A percentile compares a stretch with the other conserved stretches of the same genome.
Evolutionary conservation across 1,139 yeast species (phyloP).

Genomic region (Nematodospora anomalae): DNA sequence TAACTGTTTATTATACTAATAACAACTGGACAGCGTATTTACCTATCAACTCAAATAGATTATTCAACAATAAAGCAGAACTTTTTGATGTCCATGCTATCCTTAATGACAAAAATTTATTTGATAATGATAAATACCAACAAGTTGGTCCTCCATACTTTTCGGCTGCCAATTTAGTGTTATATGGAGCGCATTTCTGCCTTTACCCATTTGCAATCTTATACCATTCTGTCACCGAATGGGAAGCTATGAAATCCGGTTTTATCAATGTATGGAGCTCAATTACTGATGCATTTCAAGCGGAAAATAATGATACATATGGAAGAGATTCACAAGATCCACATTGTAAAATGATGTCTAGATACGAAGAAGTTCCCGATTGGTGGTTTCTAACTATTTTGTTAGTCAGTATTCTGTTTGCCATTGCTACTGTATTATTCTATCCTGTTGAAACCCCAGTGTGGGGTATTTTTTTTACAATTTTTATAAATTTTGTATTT

Average conservation of each 20-base stretch:
- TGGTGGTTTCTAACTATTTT: slow-evolving; percentile 40
- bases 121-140: slow-evolving; percentile 32
- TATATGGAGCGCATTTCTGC: slow-evolving; percentile 44
- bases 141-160: slow-evolving; percentile 46
- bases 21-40: slow-evolving; percentile 42
- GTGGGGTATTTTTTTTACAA: slow-evolving; percentile 37
- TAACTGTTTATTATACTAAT: slow-evolving; percentile 36
- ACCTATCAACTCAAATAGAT: slow-evolving; percentile 40
- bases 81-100: slow-evolving; percentile 36
- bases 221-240: slow-evolving; percentile 35
- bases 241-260: slow-evolving; percentile 45
- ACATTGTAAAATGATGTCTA: slow-evolving; percentile 42
- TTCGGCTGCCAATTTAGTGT: slow-evolving; percentile 42
- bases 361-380: slow-evolving; percentile 42
- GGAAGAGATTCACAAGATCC: slow-evolving; percentile 33
- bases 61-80: slow-evolving; percentile 36
- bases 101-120: slow-evolving; percentile 29
- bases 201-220: slow-evolving; percentile 44
- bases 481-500: slow-evolving; percentile 35
- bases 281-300: slow-evolving; percentile 28
- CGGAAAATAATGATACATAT: slow-evolving; percentile 7
- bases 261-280: slow-evolving; percentile 38
- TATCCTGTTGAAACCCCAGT: slow-evolving; percentile 41
- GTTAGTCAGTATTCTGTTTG: slow-evolving; percentile 30
- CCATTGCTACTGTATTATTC: slow-evolving; percentile 29